Percentiles rank a stretch among this genome's conserved stretches.
These are phyloP conservation scores for Aspergillus vadensis DNA, from an alignment of 2,329 filamentous ascomycete species.

Conservation along the genomic window DNA sequence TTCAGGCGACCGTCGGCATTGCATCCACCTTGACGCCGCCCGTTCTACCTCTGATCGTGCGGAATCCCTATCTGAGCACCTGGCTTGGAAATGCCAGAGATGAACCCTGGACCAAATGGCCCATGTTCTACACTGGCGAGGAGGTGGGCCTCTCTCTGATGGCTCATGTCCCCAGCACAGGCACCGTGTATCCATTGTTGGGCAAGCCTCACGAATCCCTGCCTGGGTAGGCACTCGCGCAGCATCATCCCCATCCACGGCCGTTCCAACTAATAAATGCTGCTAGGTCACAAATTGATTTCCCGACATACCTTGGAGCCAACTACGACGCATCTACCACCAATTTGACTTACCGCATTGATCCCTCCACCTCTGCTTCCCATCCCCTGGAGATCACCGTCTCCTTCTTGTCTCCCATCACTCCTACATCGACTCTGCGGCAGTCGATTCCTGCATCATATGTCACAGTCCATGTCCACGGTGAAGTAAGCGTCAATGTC, in stretches of 20 bases:
- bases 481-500: constrained; percentile 62
- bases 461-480: constrained; percentile 69
- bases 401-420: constrained; percentile 75
- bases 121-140: constrained; percentile 78
- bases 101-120: constrained; percentile 80
- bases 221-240: constrained; percentile 39
- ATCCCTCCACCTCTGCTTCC: constrained; percentile 39
- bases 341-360: constrained; percentile 66
- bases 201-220: constrained; percentile 68
- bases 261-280: not conserved
- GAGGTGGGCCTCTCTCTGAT: constrained; percentile 67
- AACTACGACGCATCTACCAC: constrained; percentile 71
- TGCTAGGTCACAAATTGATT: constrained; percentile 55
- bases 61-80: constrained; percentile 75
- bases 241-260: not conserved
- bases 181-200: constrained; percentile 64
- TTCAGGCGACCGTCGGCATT: constrained; percentile 46
- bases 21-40: constrained; percentile 62
- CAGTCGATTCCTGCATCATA: constrained; percentile 84
- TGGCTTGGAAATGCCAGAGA: constrained; percentile 73
- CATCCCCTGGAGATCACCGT: constrained; percentile 57
- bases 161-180: constrained; percentile 62
- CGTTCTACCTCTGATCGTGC: constrained; percentile 72
- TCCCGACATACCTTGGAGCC: constrained; percentile 61
- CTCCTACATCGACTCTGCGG: constrained; percentile 75